Percentiles rank a stretch among this genome's conserved stretches.
phyloP scores from a whole-genome alignment of 1,284 basidiomycete genomes.

The Sanghuangporus weigelae region DNA sequence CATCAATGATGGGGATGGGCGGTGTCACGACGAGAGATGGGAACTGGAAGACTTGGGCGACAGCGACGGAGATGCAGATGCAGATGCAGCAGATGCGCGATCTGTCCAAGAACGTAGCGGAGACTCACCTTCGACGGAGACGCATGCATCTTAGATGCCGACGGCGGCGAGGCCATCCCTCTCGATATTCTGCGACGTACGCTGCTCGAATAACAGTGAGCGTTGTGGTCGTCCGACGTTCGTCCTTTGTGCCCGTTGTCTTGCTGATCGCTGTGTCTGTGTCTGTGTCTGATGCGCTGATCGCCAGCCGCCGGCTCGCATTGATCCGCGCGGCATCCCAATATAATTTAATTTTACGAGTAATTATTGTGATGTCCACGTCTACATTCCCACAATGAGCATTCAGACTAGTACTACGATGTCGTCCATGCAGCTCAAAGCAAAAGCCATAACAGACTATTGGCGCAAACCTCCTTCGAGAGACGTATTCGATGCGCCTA shows the following conservation, averaged over 20 bases:
- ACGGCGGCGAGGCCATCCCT: slow-evolving; percentile 12
- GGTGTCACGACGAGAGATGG: neutral
- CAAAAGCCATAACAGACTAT: slow-evolving; percentile 20
- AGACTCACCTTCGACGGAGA: slow-evolving; percentile 60
- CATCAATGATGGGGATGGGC: neutral
- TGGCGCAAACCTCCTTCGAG: slow-evolving; percentile 25
- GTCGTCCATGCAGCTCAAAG: slow-evolving; percentile 4
- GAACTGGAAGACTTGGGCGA: neutral
- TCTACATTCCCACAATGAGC: neutral
- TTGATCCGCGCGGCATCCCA: neutral
- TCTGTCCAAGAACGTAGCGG: neutral
- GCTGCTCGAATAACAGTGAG: neutral
- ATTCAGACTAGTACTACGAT: neutral
- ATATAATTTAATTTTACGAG: neutral
- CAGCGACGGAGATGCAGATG: neutral
- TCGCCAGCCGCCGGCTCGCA: neutral
- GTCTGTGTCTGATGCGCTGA: neutral
- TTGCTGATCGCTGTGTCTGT: neutral
- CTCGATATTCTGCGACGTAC: neutral
- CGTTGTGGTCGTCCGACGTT: neutral
- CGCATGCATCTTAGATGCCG: slow-evolving; percentile 34
- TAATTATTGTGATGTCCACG: neutral
- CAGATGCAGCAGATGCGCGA: neutral
- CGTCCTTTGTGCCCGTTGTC: neutral
- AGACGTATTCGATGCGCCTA: slow-evolving; percentile 22